Base-by-base conservation (phyloP, 176 grass and related monocot species). In the Oryza officinalis region DNA sequence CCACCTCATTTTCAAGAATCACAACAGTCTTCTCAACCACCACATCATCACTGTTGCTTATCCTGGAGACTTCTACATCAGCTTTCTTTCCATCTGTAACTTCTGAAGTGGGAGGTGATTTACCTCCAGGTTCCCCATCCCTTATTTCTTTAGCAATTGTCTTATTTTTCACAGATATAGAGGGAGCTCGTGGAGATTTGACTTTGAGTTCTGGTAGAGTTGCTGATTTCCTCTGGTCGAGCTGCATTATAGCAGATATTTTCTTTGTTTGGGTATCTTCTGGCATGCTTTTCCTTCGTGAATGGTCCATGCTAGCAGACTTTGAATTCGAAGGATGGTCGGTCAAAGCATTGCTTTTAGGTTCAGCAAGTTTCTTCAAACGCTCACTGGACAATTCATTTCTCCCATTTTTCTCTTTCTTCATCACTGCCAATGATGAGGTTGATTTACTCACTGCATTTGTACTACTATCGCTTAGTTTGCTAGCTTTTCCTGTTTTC, bases 191-290 rank as follows among this genome's bases (percentile, higher is more conserved):
- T 9, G 80, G 54, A 67, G 77, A 84, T 87, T 84, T 92, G 67
- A 92, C 77, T 77, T 88, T 98, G 49, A 94, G 65, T 80, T 92
- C 96, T 47, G 93, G 93, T 65, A 98, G 73, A 69, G 89, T 85
- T 85, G 91, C 89, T 80, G 89, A 92, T 86, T 95, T 98, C 61
- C 59, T 98, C 85, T 98, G 76, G 79, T 98, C 96, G 37, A 98
- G 90, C 75, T 98, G 93, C 85, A 94, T 57, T 76, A 98, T 98
- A 73, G 91, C 93, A 30, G 93, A 92, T 64, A 98, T 86, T 88
- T 92, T 98, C 82, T 92, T 94, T 71, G 63, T 95, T 15, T 87
- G 86, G 18, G 65, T 69, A 69, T 94, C 89, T 38, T 87, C 91
- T 5, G 87, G 81, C 65, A 75, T 71, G 86, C 76, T 72, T 89